phyloP scores from a whole-genome alignment of 371 early-diverging fungal species.

The Lichtheimia corymbifera region DNA sequence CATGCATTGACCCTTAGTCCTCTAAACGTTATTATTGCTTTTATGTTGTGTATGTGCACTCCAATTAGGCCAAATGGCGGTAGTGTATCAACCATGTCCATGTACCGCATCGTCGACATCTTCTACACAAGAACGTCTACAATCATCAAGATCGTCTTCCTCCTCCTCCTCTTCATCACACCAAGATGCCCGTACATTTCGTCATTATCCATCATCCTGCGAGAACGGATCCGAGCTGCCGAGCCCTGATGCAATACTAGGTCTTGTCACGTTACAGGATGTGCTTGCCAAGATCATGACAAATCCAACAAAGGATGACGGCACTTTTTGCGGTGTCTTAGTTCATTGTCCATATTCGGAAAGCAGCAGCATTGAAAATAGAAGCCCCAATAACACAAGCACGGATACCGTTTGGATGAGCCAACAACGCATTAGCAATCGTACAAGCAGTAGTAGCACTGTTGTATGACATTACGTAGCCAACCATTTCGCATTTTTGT shows the following conservation, averaged over 20 bases:
- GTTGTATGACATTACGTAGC: neutral
- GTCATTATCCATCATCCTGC: constrained; percentile 1
- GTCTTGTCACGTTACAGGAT: neutral
- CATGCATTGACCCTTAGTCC: neutral
- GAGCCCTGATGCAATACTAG: neutral
- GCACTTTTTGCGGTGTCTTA: no score
- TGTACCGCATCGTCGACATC: neutral
- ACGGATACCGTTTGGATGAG: neutral
- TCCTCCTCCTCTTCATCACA: neutral
- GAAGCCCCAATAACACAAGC: neutral
- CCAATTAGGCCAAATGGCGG: constrained; percentile 5
- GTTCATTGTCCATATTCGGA: no score
- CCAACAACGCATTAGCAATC: neutral
- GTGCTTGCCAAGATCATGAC: neutral
- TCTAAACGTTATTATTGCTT: neutral
- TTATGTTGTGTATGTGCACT: neutral
- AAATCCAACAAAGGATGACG: neutral
- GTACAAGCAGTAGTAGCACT: neutral
- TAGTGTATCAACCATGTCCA: neutral
- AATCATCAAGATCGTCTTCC: neutral
- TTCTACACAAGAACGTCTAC: neutral
- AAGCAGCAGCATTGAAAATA: neutral
- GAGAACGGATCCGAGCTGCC: neutral
- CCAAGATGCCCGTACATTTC: neutral
- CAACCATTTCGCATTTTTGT: no score